Evolutionary conservation across 2,329 filamentous ascomycete species (phyloP).

Genomic region (Graphium sp.): DNA sequence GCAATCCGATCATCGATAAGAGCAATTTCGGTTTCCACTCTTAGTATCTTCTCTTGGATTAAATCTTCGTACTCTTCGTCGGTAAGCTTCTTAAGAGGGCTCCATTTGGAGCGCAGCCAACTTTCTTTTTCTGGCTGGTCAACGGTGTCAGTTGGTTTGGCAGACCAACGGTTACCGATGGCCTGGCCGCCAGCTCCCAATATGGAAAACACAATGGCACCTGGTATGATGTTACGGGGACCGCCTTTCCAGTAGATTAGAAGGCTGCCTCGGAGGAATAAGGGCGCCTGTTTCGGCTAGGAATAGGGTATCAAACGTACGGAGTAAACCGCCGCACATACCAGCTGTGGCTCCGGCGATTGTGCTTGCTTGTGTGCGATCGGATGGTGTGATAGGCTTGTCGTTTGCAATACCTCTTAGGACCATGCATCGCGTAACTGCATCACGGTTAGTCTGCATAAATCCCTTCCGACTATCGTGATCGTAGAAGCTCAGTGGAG

Average conservation of each 20-base stretch:
- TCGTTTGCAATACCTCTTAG: conserved; percentile 30
- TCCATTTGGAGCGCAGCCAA: conserved; percentile 46
- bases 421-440: conserved; percentile 30
- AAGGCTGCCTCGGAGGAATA: neutral
- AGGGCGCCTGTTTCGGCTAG: neutral
- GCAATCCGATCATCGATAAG: conserved; percentile 61
- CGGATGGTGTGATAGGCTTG: conserved; percentile 32
- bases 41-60: conserved; percentile 53
- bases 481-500: too few species aligned
- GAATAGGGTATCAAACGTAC: conserved; percentile 18
- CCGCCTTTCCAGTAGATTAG: conserved; percentile 21
- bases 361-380: conserved; percentile 51
- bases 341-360: conserved; percentile 56
- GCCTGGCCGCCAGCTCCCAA: conserved; percentile 21
- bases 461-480: too few species aligned
- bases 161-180: conserved; percentile 16
- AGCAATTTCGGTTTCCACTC: conserved; percentile 60
- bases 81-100: conserved; percentile 51
- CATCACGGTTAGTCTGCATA: conserved; percentile 5
- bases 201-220: conserved; percentile 28
- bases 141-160: conserved; percentile 9
- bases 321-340: conserved; percentile 36
- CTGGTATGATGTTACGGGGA: conserved; percentile 33
- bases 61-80: conserved; percentile 59
- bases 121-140: conserved; percentile 7